Evolutionary conservation across 139 green algal species (phyloP), one percentile per base, ranked within the genome.

Genomic region (Bryopsis sp.): DNA sequence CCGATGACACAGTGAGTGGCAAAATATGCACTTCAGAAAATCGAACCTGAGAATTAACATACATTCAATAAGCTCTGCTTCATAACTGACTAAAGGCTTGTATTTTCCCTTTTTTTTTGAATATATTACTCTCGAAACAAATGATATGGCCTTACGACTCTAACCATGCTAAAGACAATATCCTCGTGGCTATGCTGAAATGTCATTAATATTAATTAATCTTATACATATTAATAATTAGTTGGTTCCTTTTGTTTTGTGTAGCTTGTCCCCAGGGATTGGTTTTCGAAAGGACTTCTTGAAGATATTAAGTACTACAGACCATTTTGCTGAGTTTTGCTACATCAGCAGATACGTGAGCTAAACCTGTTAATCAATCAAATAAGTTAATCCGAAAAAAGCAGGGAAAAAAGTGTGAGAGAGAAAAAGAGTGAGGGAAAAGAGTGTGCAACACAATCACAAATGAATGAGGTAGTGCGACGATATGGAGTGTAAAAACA

Each of bases 281-380:
- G 62, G 62, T 69, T 69, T 35, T 38, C 11, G 11, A 54, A 54
- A 37, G 62, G 62, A 54, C 62, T 69, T 33, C 29, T 54, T 6
- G n/a, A 69, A 58, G 62, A 69, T 37, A 69, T 69, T 54, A 69
- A 58, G 62, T 69, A 69, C 62, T 69, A 69, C 37, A 7, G 62
- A 33, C 62, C 62, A 19, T 69, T 69, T 19, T 50, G n/a, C n/a
- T n/a, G n/a, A n/a, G n/a, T n/a, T n/a, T n/a, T n/a, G n/a, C n/a
- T n/a, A n/a, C n/a, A n/a, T n/a, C n/a, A n/a, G n/a, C n/a, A n/a
- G n/a, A n/a, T n/a, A n/a, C n/a, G n/a, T n/a, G n/a, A n/a, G n/a
- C n/a, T n/a, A n/a, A n/a, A n/a, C n/a, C n/a, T n/a, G n/a, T n/a
- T n/a, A n/a, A n/a, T n/a, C n/a, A n/a, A n/a, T n/a, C n/a, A n/a